Percentiles rank a stretch among this genome's conserved stretches.
Evolutionary conservation across 2,329 filamentous ascomycete genomes (phyloP).

Genomic region (Blastomyces gilchristii): DNA sequence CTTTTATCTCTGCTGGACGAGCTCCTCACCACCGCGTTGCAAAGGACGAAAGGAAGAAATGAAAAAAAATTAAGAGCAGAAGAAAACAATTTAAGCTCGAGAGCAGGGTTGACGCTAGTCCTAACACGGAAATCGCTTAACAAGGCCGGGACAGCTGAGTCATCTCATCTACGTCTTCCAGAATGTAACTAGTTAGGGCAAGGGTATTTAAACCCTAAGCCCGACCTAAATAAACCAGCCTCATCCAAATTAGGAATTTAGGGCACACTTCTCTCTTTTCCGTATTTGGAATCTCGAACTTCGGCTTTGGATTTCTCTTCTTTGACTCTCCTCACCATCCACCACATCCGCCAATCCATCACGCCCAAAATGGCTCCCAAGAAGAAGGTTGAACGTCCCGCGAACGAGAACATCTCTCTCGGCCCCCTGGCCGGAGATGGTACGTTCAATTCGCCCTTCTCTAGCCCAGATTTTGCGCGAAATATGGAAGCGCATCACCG

Average conservation of each 20-base stretch:
- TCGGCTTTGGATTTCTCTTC: slow-evolving; percentile 23
- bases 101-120: not conserved
- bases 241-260: not conserved
- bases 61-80: not conserved
- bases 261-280: slow-evolving; percentile 9
- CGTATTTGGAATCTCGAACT: slow-evolving; percentile 2
- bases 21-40: not conserved
- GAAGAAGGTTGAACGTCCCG: slow-evolving; percentile 70
- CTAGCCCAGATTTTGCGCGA: not conserved
- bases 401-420: slow-evolving; percentile 94
- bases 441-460: slow-evolving; percentile 28
- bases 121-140: not conserved
- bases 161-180: not conserved
- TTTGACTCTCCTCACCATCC: slow-evolving; percentile 33
- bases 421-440: slow-evolving; percentile 95
- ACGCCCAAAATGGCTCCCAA: slow-evolving; percentile 79
- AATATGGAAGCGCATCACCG: not conserved
- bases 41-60: not conserved
- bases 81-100: not conserved
- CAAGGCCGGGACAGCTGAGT: not conserved
- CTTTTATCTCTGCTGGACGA: not conserved
- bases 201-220: not conserved
- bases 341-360: slow-evolving; percentile 30
- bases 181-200: no score
- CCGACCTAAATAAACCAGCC: not conserved